phyloP scores from a whole-genome alignment of 768 basidiomycete genomes.

The Xerocomellus chrysenteron region DNA sequence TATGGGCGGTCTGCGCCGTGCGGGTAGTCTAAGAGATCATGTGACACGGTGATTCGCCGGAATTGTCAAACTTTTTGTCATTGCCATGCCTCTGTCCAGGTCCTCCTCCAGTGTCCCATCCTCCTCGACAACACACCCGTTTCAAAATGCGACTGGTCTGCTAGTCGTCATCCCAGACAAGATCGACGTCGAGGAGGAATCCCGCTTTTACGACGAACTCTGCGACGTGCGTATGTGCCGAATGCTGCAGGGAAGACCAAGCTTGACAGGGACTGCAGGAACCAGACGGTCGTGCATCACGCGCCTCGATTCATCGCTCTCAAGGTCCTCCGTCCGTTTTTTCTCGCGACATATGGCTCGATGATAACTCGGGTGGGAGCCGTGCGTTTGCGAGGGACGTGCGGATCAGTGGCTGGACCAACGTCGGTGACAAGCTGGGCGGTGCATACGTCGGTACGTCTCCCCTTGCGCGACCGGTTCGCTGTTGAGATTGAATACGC shows the following conservation, averaged over 20 bases:
- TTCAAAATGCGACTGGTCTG: slow-evolving; percentile 44
- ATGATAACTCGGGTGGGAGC: slow-evolving; percentile 55
- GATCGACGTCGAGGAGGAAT: slow-evolving; percentile 71
- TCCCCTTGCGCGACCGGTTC: too few relatives aligned
- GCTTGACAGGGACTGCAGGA: slow-evolving; percentile 9
- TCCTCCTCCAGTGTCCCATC: slow-evolving; percentile 4
- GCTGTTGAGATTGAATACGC: not conserved
- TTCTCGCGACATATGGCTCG: slow-evolving; percentile 69
- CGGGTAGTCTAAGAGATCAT: not conserved
- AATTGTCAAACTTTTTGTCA: not conserved
- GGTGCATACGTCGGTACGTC: slow-evolving; percentile 63
- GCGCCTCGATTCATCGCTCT: slow-evolving; percentile 27
- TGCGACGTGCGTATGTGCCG: slow-evolving; percentile 39
- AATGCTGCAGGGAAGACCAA: too few relatives aligned
- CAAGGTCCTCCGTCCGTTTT: slow-evolving; percentile 52
- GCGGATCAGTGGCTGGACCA: slow-evolving; percentile 67
- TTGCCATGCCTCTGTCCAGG: slow-evolving; percentile 9
- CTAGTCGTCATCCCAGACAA: slow-evolving; percentile 54
- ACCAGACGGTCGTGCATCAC: slow-evolving; percentile 22
- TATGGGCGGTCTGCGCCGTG: too few relatives aligned
- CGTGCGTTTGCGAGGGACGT: slow-evolving; percentile 64
- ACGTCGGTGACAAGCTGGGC: slow-evolving; percentile 64
- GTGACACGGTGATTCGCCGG: not conserved
- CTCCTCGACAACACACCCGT: slow-evolving; percentile 38
- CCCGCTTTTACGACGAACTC: slow-evolving; percentile 64